Percentiles rank a stretch among this genome's conserved stretches.
Conservation (phyloP, 805 yeast species). For the Candida mattraensis region DNA sequence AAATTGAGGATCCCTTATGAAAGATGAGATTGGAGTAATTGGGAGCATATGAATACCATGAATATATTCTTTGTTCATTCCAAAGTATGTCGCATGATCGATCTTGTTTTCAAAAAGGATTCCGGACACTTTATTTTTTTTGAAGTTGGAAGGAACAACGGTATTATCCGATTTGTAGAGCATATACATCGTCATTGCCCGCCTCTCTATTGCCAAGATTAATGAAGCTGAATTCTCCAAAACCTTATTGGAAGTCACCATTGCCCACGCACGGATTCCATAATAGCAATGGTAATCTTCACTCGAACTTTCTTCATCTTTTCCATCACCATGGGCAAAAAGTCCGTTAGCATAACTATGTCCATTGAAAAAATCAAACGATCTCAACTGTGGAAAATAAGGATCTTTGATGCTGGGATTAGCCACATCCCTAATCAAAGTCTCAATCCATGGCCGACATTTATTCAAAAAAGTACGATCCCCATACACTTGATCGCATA, state of each 20-base stretch:
- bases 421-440: slow-evolving; percentile 64
- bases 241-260: slow-evolving; percentile 49
- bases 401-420: slow-evolving; percentile 54
- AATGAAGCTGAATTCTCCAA: slow-evolving; percentile 58
- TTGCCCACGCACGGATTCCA: slow-evolving; percentile 71
- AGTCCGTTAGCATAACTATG: slow-evolving; percentile 78
- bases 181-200: slow-evolving; percentile 58
- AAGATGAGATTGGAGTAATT: slow-evolving; percentile 59
- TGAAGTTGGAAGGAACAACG: slow-evolving; percentile 50
- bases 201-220: slow-evolving; percentile 54
- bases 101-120: slow-evolving; percentile 70
- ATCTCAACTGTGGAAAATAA: slow-evolving; percentile 63
- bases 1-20: slow-evolving; percentile 51
- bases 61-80: slow-evolving; percentile 57
- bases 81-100: slow-evolving; percentile 74
- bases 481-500: slow-evolving; percentile 54
- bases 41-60: slow-evolving; percentile 84
- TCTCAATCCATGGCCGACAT: slow-evolving; percentile 57
- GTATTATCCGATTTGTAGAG: slow-evolving; percentile 47
- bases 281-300: slow-evolving; percentile 72
- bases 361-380: slow-evolving; percentile 71
- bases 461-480: slow-evolving; percentile 48
- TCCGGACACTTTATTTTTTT: slow-evolving; percentile 64
- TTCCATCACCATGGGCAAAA: slow-evolving; percentile 62
- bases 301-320: slow-evolving; percentile 68